Conservation (phyloP, 495 filamentous ascomycete species). For the Thermochaetoides thermophila region DNA sequence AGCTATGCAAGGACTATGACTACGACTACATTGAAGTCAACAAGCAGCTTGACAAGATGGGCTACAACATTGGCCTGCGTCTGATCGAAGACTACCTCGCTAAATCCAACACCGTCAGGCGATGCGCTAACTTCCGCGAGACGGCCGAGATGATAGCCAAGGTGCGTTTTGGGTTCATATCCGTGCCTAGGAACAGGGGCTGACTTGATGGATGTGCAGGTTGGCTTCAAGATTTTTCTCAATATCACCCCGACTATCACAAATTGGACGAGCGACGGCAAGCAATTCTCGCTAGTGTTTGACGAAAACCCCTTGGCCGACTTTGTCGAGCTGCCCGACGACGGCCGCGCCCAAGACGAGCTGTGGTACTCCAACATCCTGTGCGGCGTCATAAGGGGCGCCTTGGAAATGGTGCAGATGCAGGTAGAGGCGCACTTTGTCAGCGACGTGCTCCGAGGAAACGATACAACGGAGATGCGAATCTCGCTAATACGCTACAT, state of each 20-base stretch:
- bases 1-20: conserved; percentile 91
- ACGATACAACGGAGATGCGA: conserved; percentile 95
- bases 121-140: conserved; percentile 85
- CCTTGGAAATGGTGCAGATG: conserved; percentile 99
- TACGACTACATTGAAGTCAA: conserved; percentile 88
- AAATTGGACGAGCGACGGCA: conserved; percentile 91
- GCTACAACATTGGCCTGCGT: conserved; percentile 92
- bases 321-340: conserved; percentile 93
- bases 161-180: conserved; percentile 31
- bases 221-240: conserved; percentile 97
- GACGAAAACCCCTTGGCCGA: conserved; percentile 95
- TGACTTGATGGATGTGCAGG: conserved; percentile 31
- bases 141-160: conserved; percentile 94
- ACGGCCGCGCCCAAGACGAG: conserved; percentile 89
- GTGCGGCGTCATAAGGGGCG: conserved; percentile 79
- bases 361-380: conserved; percentile 97
- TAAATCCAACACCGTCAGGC: conserved; percentile 67
- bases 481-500: conserved; percentile 87
- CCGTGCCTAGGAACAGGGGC: too few species aligned
- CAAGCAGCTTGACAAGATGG: conserved; percentile 96
- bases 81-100: conserved; percentile 96
- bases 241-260: conserved; percentile 92
- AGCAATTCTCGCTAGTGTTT: conserved; percentile 88
- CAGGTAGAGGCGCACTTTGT: conserved; percentile 96
- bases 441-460: conserved; percentile 83